A percentile compares a stretch with the other conserved stretches of the same genome.
Evolutionary conservation across 192 early-diverging fungal genomes (phyloP).

Genomic region (Coemansia sp.): DNA sequence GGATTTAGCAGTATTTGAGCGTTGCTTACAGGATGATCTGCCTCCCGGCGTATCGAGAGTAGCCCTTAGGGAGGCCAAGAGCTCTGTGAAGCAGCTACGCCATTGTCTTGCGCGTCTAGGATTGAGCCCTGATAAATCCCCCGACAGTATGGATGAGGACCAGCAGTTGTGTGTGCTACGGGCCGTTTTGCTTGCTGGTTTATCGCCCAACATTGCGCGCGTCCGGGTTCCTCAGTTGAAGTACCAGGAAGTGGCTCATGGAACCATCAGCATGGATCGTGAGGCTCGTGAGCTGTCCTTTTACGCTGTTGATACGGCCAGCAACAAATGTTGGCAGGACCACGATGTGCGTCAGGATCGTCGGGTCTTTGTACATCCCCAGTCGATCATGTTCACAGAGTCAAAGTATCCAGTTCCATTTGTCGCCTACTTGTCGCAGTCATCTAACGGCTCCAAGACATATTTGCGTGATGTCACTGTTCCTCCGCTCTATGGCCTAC

Average conservation of each 20-base stretch:
- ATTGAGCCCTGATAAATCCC: background rate
- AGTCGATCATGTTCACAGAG: slow-evolving; percentile 66
- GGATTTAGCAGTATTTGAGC: slow-evolving; percentile 53
- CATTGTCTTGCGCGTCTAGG: slow-evolving; percentile 48
- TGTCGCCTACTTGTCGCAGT: slow-evolving; percentile 66
- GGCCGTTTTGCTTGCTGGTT: slow-evolving; percentile 74
- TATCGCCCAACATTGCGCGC: slow-evolving; percentile 78
- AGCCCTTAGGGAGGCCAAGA: slow-evolving; percentile 61
- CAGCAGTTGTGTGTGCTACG: slow-evolving; percentile 60
- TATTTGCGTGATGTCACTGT: slow-evolving; percentile 61
- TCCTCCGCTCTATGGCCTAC: slow-evolving; percentile 65
- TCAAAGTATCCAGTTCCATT: slow-evolving; percentile 64
- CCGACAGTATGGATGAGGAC: slow-evolving; percentile 1
- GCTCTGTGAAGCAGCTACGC: slow-evolving; percentile 58
- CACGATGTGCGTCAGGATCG: slow-evolving; percentile 51
- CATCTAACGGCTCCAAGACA: slow-evolving; percentile 26
- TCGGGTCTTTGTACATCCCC: slow-evolving; percentile 81
- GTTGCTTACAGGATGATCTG: background rate
- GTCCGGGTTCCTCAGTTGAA: slow-evolving; percentile 68
- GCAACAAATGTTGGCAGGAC: slow-evolving; percentile 6
- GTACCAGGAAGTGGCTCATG: slow-evolving; percentile 70
- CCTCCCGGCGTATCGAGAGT: slow-evolving; percentile 55
- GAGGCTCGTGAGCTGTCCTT: slow-evolving; percentile 74
- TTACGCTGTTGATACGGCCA: slow-evolving; percentile 55
- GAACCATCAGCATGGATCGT: slow-evolving; percentile 66